Evolutionary conservation across 805 yeast species (phyloP).

Genomic region (Starmerella roubikii): DNA sequence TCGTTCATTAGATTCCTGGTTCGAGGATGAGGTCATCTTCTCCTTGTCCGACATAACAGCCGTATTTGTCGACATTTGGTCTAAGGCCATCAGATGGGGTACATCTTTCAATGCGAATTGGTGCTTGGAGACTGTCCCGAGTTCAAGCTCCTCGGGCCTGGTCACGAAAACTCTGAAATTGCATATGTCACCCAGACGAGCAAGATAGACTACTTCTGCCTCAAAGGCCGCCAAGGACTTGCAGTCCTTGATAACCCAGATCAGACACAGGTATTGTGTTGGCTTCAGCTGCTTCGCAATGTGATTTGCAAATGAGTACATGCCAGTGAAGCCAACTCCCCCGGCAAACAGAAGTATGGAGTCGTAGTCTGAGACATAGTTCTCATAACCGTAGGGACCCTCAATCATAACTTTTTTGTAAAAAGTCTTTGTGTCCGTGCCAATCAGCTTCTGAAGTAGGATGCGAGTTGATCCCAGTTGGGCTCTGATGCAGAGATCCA

Average conservation of each 20-base stretch:
- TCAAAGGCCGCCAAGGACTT: constrained; percentile 39
- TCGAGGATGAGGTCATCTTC: not conserved
- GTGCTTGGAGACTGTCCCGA: constrained; percentile 2
- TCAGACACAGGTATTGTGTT: constrained; percentile 14
- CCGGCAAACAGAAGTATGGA: constrained; percentile 44
- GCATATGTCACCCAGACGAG: not conserved
- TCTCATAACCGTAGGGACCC: constrained; percentile 46
- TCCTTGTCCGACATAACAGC: not conserved
- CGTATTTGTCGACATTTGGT: not conserved
- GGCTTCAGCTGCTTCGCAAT: constrained; percentile 8
- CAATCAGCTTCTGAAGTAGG: constrained; percentile 26
- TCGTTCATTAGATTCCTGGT: not conserved
- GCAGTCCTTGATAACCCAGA: constrained; percentile 23
- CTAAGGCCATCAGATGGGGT: not conserved
- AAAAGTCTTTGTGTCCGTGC: constrained; percentile 21
- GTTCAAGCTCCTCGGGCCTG: constrained; percentile 5
- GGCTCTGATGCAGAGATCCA: constrained; percentile 37
- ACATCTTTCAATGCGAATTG: not conserved
- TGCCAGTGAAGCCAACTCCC: constrained; percentile 51
- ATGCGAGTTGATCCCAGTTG: constrained; percentile 41
- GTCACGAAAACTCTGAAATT: constrained; percentile 15
- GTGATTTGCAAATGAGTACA: constrained; percentile 36
- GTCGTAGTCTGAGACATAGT: constrained; percentile 35
- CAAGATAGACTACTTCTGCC: constrained; percentile 35
- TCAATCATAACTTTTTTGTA: constrained; percentile 36